Percentiles rank a stretch among this genome's conserved stretches.
Conservation (phyloP, 2,329 filamentous ascomycete species). For the Nemania abortiva region DNA sequence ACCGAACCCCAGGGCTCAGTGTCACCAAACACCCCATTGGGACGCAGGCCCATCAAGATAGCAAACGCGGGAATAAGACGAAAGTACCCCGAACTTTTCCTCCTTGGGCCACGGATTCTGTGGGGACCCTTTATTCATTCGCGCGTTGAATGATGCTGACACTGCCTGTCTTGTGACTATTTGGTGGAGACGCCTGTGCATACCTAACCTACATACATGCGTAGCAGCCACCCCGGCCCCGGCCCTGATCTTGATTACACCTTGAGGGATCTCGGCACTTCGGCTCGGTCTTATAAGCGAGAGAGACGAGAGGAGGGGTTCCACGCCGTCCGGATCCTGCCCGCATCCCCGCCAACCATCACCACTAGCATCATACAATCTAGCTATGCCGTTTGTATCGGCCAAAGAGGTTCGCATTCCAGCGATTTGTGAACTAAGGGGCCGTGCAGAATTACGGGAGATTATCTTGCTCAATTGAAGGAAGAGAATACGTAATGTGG, state of each 20-base stretch:
- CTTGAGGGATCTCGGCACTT: conserved; percentile 27
- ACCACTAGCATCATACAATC: background rate
- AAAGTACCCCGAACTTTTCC: conserved; percentile 22
- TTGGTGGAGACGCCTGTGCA: conserved; percentile 10
- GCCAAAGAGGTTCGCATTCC: conserved; percentile 2
- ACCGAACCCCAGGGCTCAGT: background rate
- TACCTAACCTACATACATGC: no score
- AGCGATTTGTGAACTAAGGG: background rate
- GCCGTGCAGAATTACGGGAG: background rate
- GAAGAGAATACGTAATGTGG: background rate
- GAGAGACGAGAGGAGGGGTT: no score
- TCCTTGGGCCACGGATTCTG: background rate
- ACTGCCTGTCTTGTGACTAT: conserved; percentile 8
- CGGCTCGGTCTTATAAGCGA: conserved; percentile 26
- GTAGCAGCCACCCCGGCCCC: background rate
- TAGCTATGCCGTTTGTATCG: background rate
- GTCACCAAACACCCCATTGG: background rate
- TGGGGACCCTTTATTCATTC: conserved; percentile 3
- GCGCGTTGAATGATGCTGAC: background rate
- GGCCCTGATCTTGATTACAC: background rate
- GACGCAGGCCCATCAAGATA: conserved; percentile 6
- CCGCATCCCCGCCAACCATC: background rate
- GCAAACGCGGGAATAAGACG: conserved; percentile 37
- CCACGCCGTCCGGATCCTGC: conserved; percentile 10
- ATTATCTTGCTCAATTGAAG: background rate